These are phyloP conservation scores for bread wheat (Triticum aestivum) DNA, from an alignment of 176 grass and related monocot genomes.

Conservation along the genomic window DNA sequence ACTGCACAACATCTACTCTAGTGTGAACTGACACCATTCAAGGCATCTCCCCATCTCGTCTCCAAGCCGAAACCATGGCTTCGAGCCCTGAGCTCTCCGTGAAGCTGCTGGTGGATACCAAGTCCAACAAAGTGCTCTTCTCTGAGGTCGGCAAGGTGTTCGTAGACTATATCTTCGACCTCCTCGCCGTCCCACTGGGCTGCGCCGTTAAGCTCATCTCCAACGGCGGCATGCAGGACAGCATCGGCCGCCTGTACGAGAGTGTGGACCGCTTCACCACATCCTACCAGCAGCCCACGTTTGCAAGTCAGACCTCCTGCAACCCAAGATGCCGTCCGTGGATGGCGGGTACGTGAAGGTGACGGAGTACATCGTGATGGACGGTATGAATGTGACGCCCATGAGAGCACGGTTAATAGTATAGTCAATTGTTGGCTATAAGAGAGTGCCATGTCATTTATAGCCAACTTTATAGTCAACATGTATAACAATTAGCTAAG, in stretches of 20 bases:
- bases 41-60: too few relatives aligned
- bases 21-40: too few relatives aligned
- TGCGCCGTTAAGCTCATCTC: constrained; percentile 32
- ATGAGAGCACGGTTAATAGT: constrained; percentile 20
- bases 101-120: constrained; percentile 39
- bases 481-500: too few relatives aligned
- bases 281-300: constrained; percentile 15
- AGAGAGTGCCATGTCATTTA: too few relatives aligned
- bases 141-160: constrained; percentile 48
- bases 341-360: constrained; percentile 47
- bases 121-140: constrained; percentile 34
- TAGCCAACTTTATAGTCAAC: too few relatives aligned
- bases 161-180: constrained; percentile 45
- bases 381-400: constrained; percentile 45
- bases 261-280: constrained; percentile 31
- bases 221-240: neutral
- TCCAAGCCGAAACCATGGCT: neutral
- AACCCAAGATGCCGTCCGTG: constrained; percentile 8
- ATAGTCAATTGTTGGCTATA: too few relatives aligned
- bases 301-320: constrained; percentile 6
- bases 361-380: constrained; percentile 45
- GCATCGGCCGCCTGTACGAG: constrained; percentile 39
- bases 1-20: too few relatives aligned
- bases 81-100: constrained; percentile 11
- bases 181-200: constrained; percentile 37